These are phyloP conservation scores for Pholiota adiposa DNA, from an alignment of 1,284 basidiomycete species.

Conservation along the genomic window DNA sequence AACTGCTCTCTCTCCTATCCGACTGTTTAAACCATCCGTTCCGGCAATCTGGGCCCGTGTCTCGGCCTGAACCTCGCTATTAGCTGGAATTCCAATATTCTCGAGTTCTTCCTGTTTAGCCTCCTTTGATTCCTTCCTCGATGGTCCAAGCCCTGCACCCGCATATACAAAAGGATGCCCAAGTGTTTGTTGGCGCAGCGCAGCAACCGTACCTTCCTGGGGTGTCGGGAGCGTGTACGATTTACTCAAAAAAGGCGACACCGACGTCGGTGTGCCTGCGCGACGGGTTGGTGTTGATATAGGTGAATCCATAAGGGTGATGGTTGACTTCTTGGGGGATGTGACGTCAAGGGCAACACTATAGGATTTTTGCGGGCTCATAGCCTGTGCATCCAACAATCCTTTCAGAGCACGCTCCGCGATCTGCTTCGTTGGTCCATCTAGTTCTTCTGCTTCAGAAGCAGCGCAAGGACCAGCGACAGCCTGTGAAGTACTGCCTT, in stretches of 20 bases:
- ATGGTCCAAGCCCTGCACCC: neutral
- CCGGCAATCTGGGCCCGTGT: neutral
- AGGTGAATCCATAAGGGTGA: neutral
- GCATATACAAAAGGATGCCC: constrained; percentile 14
- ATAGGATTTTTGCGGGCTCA: neutral
- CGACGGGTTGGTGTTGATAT: neutral
- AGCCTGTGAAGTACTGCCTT: neutral
- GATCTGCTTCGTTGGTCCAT: neutral
- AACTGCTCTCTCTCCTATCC: neutral
- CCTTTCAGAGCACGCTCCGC: constrained; percentile 1
- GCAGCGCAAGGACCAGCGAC: neutral
- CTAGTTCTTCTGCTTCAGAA: neutral
- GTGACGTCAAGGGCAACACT: neutral
- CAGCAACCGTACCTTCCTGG: constrained; percentile 22
- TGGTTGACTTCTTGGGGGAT: neutral
- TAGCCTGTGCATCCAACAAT: neutral
- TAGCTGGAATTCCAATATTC: neutral
- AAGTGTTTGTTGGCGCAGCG: constrained; percentile 15
- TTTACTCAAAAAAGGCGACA: neutral
- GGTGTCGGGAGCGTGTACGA: constrained; percentile 16
- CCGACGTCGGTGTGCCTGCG: neutral
- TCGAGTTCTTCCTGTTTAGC: neutral
- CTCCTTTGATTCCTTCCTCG: neutral
- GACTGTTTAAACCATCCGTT: neutral
- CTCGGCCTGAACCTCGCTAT: neutral